These are phyloP conservation scores for Sanchytrium tribonematis DNA, from an alignment of 371 early-diverging fungal genomes.

Conservation along the genomic window DNA sequence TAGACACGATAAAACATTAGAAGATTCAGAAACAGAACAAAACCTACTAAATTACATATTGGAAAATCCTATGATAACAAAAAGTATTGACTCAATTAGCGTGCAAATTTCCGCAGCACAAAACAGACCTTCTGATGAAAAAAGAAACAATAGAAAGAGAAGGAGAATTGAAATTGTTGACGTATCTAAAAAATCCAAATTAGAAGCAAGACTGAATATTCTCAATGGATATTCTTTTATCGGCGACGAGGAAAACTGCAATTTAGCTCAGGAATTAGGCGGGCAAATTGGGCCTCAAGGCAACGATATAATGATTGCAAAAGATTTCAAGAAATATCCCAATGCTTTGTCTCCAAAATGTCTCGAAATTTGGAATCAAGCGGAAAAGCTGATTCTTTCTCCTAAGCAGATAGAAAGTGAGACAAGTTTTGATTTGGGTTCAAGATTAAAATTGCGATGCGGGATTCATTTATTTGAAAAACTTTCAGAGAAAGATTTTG, in stretches of 20 bases:
- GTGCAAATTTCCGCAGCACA: neutral
- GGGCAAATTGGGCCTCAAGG: neutral
- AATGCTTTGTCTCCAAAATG: too few relatives aligned
- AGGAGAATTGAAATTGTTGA: neutral
- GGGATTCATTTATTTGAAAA: too few relatives aligned
- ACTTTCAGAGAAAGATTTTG: too few relatives aligned
- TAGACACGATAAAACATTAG: neutral
- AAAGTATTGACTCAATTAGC: too few relatives aligned
- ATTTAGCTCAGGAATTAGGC: neutral
- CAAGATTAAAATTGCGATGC: too few relatives aligned
- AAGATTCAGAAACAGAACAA: neutral
- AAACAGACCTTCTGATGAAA: neutral
- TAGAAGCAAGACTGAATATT: neutral
- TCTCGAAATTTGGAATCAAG: too few relatives aligned
- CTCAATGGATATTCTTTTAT: neutral
- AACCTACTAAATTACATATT: neutral
- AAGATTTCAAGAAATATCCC: neutral
- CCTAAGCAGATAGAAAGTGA: too few relatives aligned
- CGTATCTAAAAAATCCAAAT: neutral
- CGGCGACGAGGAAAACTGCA: neutral
- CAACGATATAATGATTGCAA: neutral
- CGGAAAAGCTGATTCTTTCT: too few relatives aligned
- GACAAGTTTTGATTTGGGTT: too few relatives aligned
- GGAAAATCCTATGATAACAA: neutral
- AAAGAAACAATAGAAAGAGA: neutral